Evolutionary conservation across 768 basidiomycete species (phyloP), one percentile per base, ranked within the genome.

Genomic region (Psilocybe cubensis): DNA sequence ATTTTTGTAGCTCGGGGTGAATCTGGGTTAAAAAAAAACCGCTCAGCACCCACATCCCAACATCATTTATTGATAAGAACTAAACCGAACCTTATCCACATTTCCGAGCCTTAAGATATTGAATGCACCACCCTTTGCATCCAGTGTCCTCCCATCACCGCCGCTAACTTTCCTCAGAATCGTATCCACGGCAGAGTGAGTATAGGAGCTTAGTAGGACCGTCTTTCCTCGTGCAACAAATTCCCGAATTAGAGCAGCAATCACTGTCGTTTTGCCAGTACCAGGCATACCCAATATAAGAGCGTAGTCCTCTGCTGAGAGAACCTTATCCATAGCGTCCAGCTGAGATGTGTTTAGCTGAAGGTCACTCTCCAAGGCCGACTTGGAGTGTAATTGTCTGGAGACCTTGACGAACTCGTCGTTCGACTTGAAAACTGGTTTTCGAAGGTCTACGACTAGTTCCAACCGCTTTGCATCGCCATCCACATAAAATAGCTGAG

Each of bases 131-230:
- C 61, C 63, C 11, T 49, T 49, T 12, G 17, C 29, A 35, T 62
- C 65, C 27, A 35, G 52, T 21, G 55, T 55, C 12, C 31, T 61
- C 6, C 57, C 57, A 24, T 44, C 51, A 33, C 45, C 47, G 12
- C 23, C 42, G 6, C 28, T 42, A 20, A 23, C 18, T 72, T 97
- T 98, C 66, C 89, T 74, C 66, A 99, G 66, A 66, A 98, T 96
- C n/a, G 89, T 98, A 64, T 99, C 97, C 44, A 99, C 97, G 0
- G 97, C 96, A 12, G 96, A 97, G 76, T 99, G 97, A 2, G 97
- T 99, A 70, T 98, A 97, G 43, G 92, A 92, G 6, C 91, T 91
- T 59, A 98, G 72, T 23, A 99, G 74, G 4, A 98, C 92, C 0
- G 84, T 91, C 78, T 97, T 96, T 6, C 93, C 92, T 73, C 86